Evolutionary conservation across 1,284 basidiomycete genomes (phyloP).

Genomic region (Amylostereum areolatum): DNA sequence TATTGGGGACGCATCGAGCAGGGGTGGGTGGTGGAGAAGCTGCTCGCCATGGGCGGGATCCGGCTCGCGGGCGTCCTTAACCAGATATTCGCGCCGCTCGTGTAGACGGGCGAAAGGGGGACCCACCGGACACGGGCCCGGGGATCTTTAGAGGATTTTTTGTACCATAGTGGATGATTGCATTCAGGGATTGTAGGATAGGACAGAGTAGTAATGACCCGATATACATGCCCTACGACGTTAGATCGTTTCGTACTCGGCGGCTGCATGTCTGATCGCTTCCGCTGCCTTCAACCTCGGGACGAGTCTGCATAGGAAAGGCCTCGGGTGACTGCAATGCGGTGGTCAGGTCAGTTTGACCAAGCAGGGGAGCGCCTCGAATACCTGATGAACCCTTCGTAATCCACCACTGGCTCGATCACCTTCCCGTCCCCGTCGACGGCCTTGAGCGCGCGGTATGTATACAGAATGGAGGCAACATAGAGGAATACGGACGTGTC

Average conservation of each 20-base stretch:
- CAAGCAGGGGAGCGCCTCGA: background rate
- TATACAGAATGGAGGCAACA: constrained; percentile 22
- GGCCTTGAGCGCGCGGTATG: constrained; percentile 23
- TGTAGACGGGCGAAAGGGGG: background rate
- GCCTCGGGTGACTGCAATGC: constrained; percentile 15
- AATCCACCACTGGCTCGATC: constrained; percentile 25
- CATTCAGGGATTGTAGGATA: no score
- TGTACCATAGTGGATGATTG: no score
- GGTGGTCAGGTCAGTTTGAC: background rate
- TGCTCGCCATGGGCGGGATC: constrained; percentile 78
- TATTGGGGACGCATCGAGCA: constrained; percentile 69
- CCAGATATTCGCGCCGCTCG: constrained; percentile 47
- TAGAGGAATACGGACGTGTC: constrained; percentile 27
- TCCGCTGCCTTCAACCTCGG: constrained; percentile 16
- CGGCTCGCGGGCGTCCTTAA: constrained; percentile 81
- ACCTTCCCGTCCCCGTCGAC: constrained; percentile 20
- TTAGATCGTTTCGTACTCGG: no score
- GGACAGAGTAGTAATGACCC: no score
- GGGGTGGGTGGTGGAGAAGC: constrained; percentile 70
- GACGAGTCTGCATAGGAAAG: constrained; percentile 17
- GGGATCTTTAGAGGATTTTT: no score
- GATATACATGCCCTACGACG: no score
- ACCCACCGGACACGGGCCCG: no score
- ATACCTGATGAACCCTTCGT: constrained; percentile 23
- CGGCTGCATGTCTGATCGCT: constrained; percentile 11